Conservation (phyloP, 805 yeast species). For the Metschnikowia shivogae region DNA sequence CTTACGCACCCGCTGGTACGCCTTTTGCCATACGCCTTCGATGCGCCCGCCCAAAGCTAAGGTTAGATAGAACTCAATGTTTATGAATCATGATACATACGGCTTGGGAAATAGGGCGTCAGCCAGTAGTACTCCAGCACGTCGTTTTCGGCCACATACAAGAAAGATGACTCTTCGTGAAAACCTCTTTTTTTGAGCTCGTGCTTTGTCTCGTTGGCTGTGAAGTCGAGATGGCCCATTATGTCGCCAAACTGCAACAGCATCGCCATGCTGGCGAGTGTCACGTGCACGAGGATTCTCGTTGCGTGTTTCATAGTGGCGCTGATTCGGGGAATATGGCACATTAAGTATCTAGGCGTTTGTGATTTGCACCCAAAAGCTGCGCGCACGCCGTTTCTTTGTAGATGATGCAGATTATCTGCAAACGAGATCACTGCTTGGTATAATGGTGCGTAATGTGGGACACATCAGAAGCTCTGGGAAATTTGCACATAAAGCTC, state of each 20-base stretch:
- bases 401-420: too few relatives aligned
- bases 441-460: too few relatives aligned
- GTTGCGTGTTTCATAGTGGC: too few relatives aligned
- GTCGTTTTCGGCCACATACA: constrained; percentile 26
- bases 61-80: constrained; percentile 6
- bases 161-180: constrained; percentile 32
- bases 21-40: constrained; percentile 52
- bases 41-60: constrained; percentile 44
- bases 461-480: too few relatives aligned
- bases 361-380: too few relatives aligned
- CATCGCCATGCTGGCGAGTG: constrained; percentile 3
- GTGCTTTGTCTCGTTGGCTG: constrained; percentile 10
- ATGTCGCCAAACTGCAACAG: constrained; percentile 15
- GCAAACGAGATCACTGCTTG: too few relatives aligned
- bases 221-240: constrained; percentile 6
- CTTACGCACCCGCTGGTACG: constrained; percentile 52
- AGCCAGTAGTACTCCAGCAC: constrained; percentile 25
- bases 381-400: too few relatives aligned
- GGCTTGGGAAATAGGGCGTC: constrained; percentile 34
- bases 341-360: too few relatives aligned
- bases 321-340: too few relatives aligned
- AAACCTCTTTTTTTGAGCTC: constrained; percentile 19
- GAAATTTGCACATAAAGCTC: too few relatives aligned
- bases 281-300: too few relatives aligned
- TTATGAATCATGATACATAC: constrained; percentile 23